Evolutionary conservation across 2,329 filamentous ascomycete genomes (phyloP).

Genomic region (Neonectria coccinea): DNA sequence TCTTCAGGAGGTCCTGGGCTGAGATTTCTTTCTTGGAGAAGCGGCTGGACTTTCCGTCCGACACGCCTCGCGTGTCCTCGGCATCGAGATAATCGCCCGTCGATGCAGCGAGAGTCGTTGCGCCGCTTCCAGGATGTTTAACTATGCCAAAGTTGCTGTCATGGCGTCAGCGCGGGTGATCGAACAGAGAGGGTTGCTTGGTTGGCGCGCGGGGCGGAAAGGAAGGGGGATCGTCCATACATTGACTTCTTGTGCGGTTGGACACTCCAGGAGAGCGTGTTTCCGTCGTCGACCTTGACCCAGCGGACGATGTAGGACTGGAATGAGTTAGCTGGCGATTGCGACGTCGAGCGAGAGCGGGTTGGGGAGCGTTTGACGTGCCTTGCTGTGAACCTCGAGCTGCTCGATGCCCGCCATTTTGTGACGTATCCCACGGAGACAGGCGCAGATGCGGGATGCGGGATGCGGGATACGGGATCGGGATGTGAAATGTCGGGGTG

Average conservation of each 20-base stretch:
- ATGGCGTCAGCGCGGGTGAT: conserved; percentile 31
- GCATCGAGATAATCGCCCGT: conserved; percentile 59
- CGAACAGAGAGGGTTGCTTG: conserved; percentile 2
- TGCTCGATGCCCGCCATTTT: conserved; percentile 95
- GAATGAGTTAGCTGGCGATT: conserved; percentile 37
- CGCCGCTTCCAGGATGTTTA: conserved; percentile 87
- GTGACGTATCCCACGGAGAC: conserved; percentile 22
- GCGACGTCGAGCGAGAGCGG: neutral
- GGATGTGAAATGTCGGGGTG: conserved; percentile 5
- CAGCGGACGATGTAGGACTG: conserved; percentile 98
- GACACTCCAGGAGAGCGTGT: conserved; percentile 97
- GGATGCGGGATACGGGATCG: conserved; percentile 5
- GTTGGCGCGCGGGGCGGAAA: neutral
- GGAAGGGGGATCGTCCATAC: conserved; percentile 55
- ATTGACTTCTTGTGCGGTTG: conserved; percentile 98
- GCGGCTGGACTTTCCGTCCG: conserved; percentile 60
- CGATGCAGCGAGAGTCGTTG: conserved; percentile 59
- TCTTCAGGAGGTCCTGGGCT: conserved; percentile 72
- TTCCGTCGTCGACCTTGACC: conserved; percentile 89
- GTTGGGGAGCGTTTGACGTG: conserved; percentile 53
- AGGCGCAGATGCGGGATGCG: conserved; percentile 7
- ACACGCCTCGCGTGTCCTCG: conserved; percentile 57
- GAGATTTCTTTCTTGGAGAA: conserved; percentile 69
- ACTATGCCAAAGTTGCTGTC: conserved; percentile 93
- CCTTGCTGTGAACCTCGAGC: conserved; percentile 97